A percentile compares a stretch with the other conserved stretches of the same genome.
These are phyloP conservation scores for Daldinia decipiens DNA, from an alignment of 495 filamentous ascomycete genomes.

Conservation along the genomic window DNA sequence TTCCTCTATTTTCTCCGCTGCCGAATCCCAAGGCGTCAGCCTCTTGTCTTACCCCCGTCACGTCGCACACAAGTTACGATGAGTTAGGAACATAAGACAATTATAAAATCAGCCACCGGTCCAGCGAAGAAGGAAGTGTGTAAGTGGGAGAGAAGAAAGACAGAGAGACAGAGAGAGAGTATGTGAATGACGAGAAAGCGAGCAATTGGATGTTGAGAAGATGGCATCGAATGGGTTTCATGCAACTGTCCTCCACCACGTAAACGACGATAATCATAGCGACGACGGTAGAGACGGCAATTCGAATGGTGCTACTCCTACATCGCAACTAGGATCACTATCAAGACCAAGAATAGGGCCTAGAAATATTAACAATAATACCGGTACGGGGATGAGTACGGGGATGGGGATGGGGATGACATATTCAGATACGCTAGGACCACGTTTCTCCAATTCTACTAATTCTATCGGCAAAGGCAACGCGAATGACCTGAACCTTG, in stretches of 20 bases:
- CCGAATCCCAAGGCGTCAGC: conserved; percentile 10
- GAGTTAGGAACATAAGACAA: conserved; percentile 38
- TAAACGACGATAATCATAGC: conserved; percentile 53
- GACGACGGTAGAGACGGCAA: conserved; percentile 42
- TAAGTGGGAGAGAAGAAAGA: conserved; percentile 4
- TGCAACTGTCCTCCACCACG: conserved; percentile 59
- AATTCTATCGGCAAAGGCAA: conserved; percentile 1
- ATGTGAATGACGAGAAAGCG: background rate
- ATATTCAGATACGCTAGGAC: conserved; percentile 44
- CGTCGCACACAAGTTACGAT: conserved; percentile 37
- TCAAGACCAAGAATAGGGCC: conserved; percentile 32
- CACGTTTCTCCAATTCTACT: conserved; percentile 46
- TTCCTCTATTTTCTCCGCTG: conserved; percentile 1
- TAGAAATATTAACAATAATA: conserved; percentile 17
- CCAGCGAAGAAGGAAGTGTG: conserved; percentile 22
- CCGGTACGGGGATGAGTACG: background rate
- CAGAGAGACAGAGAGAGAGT: background rate
- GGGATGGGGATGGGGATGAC: conserved; percentile 19
- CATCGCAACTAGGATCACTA: conserved; percentile 27
- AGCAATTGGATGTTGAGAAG: conserved; percentile 21
- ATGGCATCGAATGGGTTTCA: conserved; percentile 57
- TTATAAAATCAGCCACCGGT: conserved; percentile 22
- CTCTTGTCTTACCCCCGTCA: conserved; percentile 16
- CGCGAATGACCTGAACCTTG: conserved; percentile 15
- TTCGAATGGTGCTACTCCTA: conserved; percentile 16